A percentile compares a stretch with the other conserved stretches of the same genome.
These are phyloP conservation scores for Tetrapisispora pingtungensis DNA, from an alignment of 805 yeast genomes.

Conservation along the genomic window DNA sequence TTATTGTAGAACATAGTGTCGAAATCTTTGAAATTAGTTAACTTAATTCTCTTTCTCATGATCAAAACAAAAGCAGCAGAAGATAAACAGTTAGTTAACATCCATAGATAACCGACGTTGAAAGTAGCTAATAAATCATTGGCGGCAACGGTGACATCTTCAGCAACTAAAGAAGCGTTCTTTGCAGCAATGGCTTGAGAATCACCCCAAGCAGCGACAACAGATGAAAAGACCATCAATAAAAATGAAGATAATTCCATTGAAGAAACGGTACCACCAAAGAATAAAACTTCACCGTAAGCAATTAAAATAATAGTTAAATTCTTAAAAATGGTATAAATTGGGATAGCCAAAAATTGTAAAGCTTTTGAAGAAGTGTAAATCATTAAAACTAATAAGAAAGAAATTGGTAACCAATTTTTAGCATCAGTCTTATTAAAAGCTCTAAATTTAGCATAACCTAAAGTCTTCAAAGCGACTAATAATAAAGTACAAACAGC, in stretches of 20 bases:
- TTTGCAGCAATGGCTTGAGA: constrained; percentile 28
- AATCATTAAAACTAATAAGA: constrained; percentile 81
- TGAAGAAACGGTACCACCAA: constrained; percentile 78
- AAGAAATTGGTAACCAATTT: constrained; percentile 89
- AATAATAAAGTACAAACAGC: constrained; percentile 69
- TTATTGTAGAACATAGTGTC: constrained; percentile 99
- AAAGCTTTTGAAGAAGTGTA: constrained; percentile 91
- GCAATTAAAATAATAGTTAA: constrained; percentile 91
- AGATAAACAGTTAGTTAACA: constrained; percentile 88
- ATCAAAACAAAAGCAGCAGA: constrained; percentile 87
- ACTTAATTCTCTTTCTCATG: constrained; percentile 97
- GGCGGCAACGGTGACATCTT: constrained; percentile 7
- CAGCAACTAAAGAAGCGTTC: constrained; percentile 21
- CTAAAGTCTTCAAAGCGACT: constrained; percentile 54
- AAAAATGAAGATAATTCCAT: constrained; percentile 82
- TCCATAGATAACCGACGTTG: constrained; percentile 88
- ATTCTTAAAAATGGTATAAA: constrained; percentile 92
- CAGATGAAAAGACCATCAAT: constrained; percentile 91
- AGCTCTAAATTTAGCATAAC: constrained; percentile 72
- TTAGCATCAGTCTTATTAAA: constrained; percentile 77
- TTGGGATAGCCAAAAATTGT: constrained; percentile 81
- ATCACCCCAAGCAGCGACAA: constrained; percentile 91
- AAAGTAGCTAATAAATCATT: constrained; percentile 18
- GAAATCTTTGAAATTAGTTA: constrained; percentile 91
- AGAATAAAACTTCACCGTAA: constrained; percentile 94